phyloP scores from a whole-genome alignment of 306 rosid genomes.

The Chamaecrista fasciculata region DNA sequence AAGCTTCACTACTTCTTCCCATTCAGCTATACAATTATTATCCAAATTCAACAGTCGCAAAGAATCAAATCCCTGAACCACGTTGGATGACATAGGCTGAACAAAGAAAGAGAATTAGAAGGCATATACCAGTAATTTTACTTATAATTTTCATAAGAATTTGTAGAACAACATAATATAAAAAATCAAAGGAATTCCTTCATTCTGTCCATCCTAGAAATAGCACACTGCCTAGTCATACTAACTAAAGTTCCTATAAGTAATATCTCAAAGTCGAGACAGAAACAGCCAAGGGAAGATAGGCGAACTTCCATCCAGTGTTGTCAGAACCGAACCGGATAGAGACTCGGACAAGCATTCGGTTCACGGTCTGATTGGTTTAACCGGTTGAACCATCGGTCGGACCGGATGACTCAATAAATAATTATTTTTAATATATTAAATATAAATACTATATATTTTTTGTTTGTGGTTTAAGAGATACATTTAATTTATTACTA shows the following conservation, averaged over 20 bases:
- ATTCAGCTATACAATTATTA: slow-evolving; percentile 70
- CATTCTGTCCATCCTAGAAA: background rate
- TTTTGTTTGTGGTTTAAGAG: too few species aligned
- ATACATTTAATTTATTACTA: too few species aligned
- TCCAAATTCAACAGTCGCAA: slow-evolving; percentile 89
- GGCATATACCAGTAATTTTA: slow-evolving; percentile 15
- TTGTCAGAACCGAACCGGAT: too few species aligned
- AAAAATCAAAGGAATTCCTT: background rate
- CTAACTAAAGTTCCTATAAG: background rate
- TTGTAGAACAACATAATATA: background rate
- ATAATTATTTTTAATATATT: too few species aligned
- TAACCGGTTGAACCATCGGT: too few species aligned
- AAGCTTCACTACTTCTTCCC: slow-evolving; percentile 82
- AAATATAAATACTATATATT: too few species aligned
- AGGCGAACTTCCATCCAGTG: slow-evolving; percentile 2
- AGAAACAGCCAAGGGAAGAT: slow-evolving; percentile 3
- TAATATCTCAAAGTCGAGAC: slow-evolving; percentile 18
- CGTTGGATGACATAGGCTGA: slow-evolving; percentile 62
- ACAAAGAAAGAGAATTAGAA: slow-evolving; percentile 36
- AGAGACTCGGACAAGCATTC: too few species aligned
- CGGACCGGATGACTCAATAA: too few species aligned
- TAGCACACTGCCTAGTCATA: slow-evolving; percentile 4
- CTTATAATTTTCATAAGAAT: slow-evolving; percentile 4
- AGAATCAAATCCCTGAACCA: slow-evolving; percentile 78
- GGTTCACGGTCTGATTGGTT: too few species aligned